These are phyloP conservation scores for Cladosporium halotolerans DNA, from an alignment of 2,329 filamentous ascomycete genomes.

Conservation along the genomic window DNA sequence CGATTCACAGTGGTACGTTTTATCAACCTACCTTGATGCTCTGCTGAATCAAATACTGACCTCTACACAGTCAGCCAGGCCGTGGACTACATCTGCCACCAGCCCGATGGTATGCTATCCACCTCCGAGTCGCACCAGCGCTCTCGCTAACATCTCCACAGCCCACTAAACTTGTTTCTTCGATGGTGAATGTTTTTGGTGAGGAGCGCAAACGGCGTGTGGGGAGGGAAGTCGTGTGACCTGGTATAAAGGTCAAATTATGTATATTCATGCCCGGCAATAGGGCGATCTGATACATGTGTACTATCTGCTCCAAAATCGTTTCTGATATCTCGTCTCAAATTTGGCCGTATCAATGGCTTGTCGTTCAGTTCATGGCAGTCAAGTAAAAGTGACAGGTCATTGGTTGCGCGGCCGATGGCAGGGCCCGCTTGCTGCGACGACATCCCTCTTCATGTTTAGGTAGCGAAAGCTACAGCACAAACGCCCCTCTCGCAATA, in stretches of 20 bases:
- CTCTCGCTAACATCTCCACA: conserved; percentile 20
- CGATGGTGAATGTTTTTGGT: conserved; percentile 7
- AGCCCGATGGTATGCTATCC: conserved; percentile 73
- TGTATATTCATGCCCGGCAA: conserved; percentile 27
- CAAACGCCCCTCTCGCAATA: not conserved
- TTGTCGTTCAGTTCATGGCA: too few relatives aligned
- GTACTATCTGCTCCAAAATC: conserved; percentile 22
- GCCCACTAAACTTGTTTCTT: conserved; percentile 22
- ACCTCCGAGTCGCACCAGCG: not conserved
- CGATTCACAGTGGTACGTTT: conserved; percentile 80
- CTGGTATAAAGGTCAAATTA: conserved; percentile 15
- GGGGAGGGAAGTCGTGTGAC: conserved; percentile 13
- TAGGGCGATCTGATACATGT: conserved; percentile 22
- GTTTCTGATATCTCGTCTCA: not conserved
- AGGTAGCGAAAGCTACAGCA: not conserved
- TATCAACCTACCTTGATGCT: not conserved
- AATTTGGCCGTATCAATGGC: too few relatives aligned
- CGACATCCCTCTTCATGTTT: not conserved
- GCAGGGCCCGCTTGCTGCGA: not conserved
- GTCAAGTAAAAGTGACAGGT: too few relatives aligned
- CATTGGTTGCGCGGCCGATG: not conserved
- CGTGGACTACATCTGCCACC: conserved; percentile 85
- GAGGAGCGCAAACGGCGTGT: conserved; percentile 10
- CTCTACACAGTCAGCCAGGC: conserved; percentile 72
- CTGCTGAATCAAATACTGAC: not conserved